Evolutionary conservation across 2,329 filamentous ascomycete species (phyloP).

Genomic region (Fusarium decemcellulare): DNA sequence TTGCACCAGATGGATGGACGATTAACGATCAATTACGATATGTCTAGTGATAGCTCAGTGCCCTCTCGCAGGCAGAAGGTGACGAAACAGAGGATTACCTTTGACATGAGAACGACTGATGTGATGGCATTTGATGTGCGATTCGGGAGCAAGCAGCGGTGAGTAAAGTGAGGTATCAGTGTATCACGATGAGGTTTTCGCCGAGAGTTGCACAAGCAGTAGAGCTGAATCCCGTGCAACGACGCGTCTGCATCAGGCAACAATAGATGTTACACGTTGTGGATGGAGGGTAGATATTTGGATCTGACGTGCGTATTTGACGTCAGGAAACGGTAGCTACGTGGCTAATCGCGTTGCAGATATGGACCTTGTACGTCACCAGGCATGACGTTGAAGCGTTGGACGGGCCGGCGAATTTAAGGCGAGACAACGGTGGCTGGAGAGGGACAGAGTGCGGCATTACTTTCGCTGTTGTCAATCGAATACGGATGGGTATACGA

Average conservation of each 20-base stretch:
- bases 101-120: background rate
- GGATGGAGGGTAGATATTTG: constrained; percentile 6
- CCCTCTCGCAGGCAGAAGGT: constrained; percentile 38
- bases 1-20: constrained; percentile 30
- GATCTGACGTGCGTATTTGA: constrained; percentile 19
- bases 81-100: constrained; percentile 32
- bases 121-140: background rate
- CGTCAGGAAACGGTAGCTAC: constrained; percentile 24
- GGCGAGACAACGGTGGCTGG: background rate
- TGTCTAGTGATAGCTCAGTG: constrained; percentile 40
- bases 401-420: constrained; percentile 1
- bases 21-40: constrained; percentile 26
- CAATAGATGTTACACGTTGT: constrained; percentile 13
- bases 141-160: constrained; percentile 21
- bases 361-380: constrained; percentile 33
- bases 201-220: background rate
- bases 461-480: background rate
- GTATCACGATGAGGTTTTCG: background rate
- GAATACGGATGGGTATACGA: background rate
- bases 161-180: constrained; percentile 32
- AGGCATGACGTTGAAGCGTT: constrained; percentile 19
- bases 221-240: constrained; percentile 22
- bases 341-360: constrained; percentile 34
- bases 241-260: constrained; percentile 19
- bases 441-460: background rate